These are phyloP conservation scores for Cyberlindnera americana DNA, from an alignment of 805 yeast species.

Conservation along the genomic window DNA sequence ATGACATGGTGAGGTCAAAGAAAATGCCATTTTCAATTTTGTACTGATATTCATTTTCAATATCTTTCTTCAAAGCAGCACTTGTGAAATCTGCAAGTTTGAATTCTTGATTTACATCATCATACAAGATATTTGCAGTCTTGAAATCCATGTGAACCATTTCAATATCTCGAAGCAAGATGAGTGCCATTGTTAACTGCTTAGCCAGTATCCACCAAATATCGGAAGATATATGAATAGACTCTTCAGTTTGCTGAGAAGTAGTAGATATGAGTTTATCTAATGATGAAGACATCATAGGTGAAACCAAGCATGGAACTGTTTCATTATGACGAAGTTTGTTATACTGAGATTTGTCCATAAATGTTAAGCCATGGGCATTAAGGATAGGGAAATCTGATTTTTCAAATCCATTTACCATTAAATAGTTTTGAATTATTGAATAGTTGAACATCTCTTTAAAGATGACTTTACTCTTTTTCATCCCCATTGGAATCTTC, in stretches of 20 bases:
- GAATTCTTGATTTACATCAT: constrained; percentile 24
- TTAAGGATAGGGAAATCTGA: constrained; percentile 18
- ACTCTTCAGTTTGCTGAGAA: background rate
- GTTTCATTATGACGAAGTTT: constrained; percentile 15
- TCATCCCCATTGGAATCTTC: constrained; percentile 20
- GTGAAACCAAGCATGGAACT: constrained; percentile 20
- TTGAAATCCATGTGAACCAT: constrained; percentile 48
- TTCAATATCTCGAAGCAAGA: constrained; percentile 25
- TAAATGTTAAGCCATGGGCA: constrained; percentile 18
- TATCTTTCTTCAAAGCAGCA: constrained; percentile 26
- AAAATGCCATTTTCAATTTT: constrained; percentile 27
- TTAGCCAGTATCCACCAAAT: constrained; percentile 34
- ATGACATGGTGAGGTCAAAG: constrained; percentile 35
- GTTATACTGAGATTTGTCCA: constrained; percentile 13
- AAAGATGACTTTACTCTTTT: constrained; percentile 13
- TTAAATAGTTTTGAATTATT: constrained; percentile 13
- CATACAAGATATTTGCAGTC: constrained; percentile 40
- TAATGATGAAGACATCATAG: constrained; percentile 21
- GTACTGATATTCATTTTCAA: constrained; percentile 13
- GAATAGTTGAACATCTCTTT: constrained; percentile 22
- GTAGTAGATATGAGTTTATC: constrained; percentile 13
- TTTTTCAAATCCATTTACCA: constrained; percentile 4
- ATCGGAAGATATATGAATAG: constrained; percentile 22
- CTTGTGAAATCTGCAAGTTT: constrained; percentile 49
- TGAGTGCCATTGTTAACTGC: constrained; percentile 27